These are phyloP conservation scores for Dichotomocladium elegans DNA, from an alignment of 371 early-diverging fungal genomes.

Conservation along the genomic window DNA sequence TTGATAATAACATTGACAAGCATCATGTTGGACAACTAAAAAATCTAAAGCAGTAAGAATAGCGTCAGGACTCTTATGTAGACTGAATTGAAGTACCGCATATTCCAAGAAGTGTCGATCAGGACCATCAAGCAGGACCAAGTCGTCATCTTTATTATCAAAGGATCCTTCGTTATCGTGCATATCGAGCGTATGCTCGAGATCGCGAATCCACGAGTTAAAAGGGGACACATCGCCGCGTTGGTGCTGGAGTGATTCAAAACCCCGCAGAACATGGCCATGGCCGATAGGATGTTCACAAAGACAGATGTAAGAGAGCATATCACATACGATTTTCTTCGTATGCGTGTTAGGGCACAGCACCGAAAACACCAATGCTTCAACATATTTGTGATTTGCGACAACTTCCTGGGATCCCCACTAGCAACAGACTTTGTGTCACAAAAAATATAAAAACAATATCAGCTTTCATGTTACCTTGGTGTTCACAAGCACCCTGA, in stretches of 20 bases:
- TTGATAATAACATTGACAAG: slow-evolving; percentile 77
- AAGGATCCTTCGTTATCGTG: slow-evolving; percentile 71
- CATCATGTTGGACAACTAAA: slow-evolving; percentile 66
- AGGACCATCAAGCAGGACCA: slow-evolving; percentile 54
- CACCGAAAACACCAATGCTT: slow-evolving; percentile 64
- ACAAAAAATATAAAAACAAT: not conserved
- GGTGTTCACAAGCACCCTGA: slow-evolving; percentile 65
- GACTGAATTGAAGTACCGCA: too few species aligned
- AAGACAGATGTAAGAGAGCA: slow-evolving; percentile 69
- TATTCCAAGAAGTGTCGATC: slow-evolving; percentile 66
- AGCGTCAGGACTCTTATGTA: too few species aligned
- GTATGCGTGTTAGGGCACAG: slow-evolving; percentile 65
- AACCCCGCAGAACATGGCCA: slow-evolving; percentile 46
- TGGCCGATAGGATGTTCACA: slow-evolving; percentile 69
- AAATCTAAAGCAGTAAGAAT: too few species aligned
- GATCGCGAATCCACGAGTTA: slow-evolving; percentile 66
- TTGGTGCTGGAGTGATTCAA: slow-evolving; percentile 41
- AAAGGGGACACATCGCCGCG: slow-evolving; percentile 52
- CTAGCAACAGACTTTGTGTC: slow-evolving; percentile 10
- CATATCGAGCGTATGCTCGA: slow-evolving; percentile 66
- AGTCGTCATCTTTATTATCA: slow-evolving; percentile 64
- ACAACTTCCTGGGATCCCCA: slow-evolving; percentile 72
- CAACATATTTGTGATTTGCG: slow-evolving; percentile 50
- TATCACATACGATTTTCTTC: slow-evolving; percentile 64
- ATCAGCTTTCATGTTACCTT: too few species aligned